Evolutionary conservation across 495 filamentous ascomycete genomes (phyloP).

Genomic region (Aspergillus biplanus): DNA sequence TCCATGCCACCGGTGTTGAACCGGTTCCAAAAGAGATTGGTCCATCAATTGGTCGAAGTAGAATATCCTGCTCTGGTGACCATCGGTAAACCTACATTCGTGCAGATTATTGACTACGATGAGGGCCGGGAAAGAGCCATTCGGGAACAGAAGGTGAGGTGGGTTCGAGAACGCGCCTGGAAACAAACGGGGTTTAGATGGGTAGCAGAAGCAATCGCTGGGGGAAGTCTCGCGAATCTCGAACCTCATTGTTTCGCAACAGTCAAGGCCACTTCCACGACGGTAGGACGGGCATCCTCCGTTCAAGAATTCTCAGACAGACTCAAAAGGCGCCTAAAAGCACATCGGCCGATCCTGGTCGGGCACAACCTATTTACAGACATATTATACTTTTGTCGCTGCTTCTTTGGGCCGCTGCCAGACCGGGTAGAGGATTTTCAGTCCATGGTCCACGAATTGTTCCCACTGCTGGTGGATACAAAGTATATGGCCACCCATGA

Average conservation of each 20-base stretch:
- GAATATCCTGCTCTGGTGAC: constrained; percentile 63
- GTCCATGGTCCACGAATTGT: constrained; percentile 53
- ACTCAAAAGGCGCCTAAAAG: constrained; percentile 44
- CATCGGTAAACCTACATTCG: constrained; percentile 46
- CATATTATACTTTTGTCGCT: constrained; percentile 69
- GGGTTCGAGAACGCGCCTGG: constrained; percentile 46
- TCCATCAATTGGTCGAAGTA: constrained; percentile 67
- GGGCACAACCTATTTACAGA: constrained; percentile 82
- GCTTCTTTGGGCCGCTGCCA: constrained; percentile 71
- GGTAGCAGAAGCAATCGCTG: constrained; percentile 69
- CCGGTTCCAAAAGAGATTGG: constrained; percentile 62
- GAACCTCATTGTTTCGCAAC: constrained; percentile 44
- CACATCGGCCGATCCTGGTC: constrained; percentile 59
- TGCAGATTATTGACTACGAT: constrained; percentile 57
- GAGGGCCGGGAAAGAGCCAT: constrained; percentile 48
- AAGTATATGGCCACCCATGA: constrained; percentile 71
- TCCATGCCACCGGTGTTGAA: constrained; percentile 35
- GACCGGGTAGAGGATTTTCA: constrained; percentile 64
- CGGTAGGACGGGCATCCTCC: constrained; percentile 43
- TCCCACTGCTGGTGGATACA: constrained; percentile 75
- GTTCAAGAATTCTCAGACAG: constrained; percentile 29
- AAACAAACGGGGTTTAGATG: constrained; percentile 66
- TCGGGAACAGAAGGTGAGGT: constrained; percentile 38
- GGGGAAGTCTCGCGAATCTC: constrained; percentile 58
- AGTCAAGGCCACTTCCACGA: constrained; percentile 37